These are phyloP conservation scores for Trichosporon coremiiforme DNA, from an alignment of 1,284 basidiomycete species.

Conservation along the genomic window DNA sequence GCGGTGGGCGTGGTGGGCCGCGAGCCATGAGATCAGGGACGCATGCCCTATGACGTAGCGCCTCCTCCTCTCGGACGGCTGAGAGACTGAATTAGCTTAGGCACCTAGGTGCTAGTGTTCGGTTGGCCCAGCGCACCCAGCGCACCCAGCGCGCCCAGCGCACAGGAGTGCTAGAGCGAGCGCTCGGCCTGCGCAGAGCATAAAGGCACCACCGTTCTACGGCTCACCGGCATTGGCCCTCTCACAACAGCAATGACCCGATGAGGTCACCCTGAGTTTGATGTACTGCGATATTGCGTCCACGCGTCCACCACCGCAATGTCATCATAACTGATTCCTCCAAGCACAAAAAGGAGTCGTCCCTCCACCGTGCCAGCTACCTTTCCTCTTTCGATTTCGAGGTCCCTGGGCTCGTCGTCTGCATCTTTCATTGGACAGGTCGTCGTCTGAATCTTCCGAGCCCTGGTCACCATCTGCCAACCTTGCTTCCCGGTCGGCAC, in stretches of 20 bases:
- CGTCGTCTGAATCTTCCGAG: background rate
- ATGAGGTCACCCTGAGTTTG: slow-evolving; percentile 7
- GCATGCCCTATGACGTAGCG: background rate
- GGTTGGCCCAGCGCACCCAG: too few relatives aligned
- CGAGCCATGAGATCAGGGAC: slow-evolving; percentile 6
- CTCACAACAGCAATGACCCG: background rate
- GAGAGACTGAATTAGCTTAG: background rate
- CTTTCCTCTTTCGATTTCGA: background rate
- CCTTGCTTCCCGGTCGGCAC: slow-evolving; percentile 8
- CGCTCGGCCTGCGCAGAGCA: background rate
- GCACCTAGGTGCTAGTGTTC: background rate
- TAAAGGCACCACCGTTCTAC: background rate
- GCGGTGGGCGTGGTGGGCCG: background rate
- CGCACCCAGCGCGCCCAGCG: too few relatives aligned
- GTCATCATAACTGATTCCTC: background rate
- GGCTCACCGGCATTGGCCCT: background rate
- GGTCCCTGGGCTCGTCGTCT: background rate
- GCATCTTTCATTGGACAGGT: background rate
- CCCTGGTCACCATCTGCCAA: background rate
- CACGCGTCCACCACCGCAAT: background rate
- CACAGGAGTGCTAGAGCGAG: background rate
- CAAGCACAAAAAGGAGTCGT: background rate
- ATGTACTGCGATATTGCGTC: background rate
- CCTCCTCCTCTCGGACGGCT: background rate
- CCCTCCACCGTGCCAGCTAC: background rate